Evolutionary conservation across 1,284 basidiomycete species (phyloP).

Genomic region (Cystobasidium pallidum): DNA sequence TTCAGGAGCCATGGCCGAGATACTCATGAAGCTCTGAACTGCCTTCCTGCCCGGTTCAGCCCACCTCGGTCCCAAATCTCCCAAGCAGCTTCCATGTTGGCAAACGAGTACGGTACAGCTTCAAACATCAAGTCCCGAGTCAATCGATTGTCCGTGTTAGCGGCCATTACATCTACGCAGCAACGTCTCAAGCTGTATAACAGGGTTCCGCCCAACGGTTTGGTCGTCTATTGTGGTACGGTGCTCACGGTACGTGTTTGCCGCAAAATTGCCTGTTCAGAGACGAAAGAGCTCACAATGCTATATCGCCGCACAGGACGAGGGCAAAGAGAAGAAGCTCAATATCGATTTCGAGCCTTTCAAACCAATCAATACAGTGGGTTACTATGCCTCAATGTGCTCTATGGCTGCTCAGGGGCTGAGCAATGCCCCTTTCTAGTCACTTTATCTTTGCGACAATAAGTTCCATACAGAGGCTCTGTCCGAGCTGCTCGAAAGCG

Average conservation of each 20-base stretch:
- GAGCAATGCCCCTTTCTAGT: conserved; percentile 60
- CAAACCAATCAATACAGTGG: conserved; percentile 93
- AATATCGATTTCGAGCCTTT: conserved; percentile 87
- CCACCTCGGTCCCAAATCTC: conserved; percentile 81
- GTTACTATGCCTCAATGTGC: conserved; percentile 54
- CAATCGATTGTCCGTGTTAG: conserved; percentile 94
- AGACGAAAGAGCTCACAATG: not conserved
- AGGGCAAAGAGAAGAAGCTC: conserved; percentile 53
- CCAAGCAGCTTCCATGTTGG: conserved; percentile 90
- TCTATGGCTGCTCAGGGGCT: conserved; percentile 15
- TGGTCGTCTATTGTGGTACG: conserved; percentile 77
- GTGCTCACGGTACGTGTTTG: conserved; percentile 79
- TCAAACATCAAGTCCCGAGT: conserved; percentile 99
- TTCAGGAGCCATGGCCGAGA: not conserved
- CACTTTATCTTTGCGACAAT: conserved; percentile 98
- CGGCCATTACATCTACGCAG: conserved; percentile 99
- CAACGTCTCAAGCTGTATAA: conserved; percentile 96
- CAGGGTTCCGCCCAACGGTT: conserved; percentile 87
- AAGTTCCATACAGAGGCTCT: conserved; percentile 99
- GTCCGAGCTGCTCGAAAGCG: conserved; percentile 93
- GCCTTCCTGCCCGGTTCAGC: conserved; percentile 1
- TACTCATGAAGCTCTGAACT: not conserved
- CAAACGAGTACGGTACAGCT: conserved; percentile 93
- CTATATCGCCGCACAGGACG: conserved; percentile 23
- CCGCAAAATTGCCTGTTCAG: not conserved